Conservation (phyloP, 2,329 filamentous ascomycete genomes). For the Hymenoscyphus infarciens region DNA sequence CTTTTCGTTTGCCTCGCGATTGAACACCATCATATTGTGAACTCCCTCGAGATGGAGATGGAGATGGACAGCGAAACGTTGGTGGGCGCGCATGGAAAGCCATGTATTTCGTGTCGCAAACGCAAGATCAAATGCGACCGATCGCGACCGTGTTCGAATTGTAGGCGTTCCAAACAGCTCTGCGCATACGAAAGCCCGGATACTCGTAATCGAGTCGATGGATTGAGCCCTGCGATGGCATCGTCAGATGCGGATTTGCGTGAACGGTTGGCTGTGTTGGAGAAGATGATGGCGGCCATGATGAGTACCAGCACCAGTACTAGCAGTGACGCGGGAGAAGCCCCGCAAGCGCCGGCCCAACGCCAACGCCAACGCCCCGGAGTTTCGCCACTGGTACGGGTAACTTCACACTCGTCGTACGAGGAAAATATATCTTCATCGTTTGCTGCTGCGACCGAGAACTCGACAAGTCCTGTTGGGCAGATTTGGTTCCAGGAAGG, state of each 20-base stretch:
- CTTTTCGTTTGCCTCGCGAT: background rate
- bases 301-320: too few species aligned
- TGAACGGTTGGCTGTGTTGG: conserved; percentile 22
- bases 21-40: conserved; percentile 4
- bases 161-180: conserved; percentile 57
- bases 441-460: background rate
- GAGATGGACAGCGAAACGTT: background rate
- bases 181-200: conserved; percentile 49
- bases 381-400: background rate
- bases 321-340: too few species aligned
- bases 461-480: conserved; percentile 14
- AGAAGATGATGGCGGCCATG: conserved; percentile 24
- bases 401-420: too few species aligned
- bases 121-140: conserved; percentile 71
- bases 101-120: conserved; percentile 23
- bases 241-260: conserved; percentile 19
- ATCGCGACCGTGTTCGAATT: conserved; percentile 67
- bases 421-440: background rate
- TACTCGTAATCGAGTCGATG: background rate
- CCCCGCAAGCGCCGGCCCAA: background rate
- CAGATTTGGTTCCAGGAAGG: conserved; percentile 25
- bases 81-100: conserved; percentile 8
- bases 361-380: background rate
- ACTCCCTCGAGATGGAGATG: conserved; percentile 6
- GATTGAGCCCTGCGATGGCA: background rate